Conservation (phyloP, 108 stramenopile genomes). For the Discostella pseudostelligera region DNA sequence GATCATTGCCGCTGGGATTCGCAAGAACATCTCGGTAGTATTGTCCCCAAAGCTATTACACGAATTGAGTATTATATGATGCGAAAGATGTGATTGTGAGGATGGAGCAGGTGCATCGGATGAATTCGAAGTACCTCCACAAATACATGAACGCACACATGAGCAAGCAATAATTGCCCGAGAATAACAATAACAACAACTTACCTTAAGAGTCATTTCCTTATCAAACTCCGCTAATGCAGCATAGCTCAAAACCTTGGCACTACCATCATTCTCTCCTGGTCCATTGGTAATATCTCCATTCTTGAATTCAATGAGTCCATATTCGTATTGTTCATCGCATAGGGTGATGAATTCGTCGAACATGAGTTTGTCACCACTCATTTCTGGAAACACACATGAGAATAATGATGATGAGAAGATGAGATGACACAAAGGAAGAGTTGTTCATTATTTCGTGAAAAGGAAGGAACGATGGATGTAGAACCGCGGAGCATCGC, state of each 20-base stretch:
- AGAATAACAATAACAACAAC: conserved; percentile 4
- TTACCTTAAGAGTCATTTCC: conserved; percentile 74
- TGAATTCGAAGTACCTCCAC: no score
- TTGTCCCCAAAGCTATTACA: conserved; percentile 72
- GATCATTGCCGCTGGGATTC: conserved; percentile 69
- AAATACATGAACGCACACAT: not conserved
- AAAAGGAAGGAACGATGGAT: not conserved
- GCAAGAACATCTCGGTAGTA: conserved; percentile 85
- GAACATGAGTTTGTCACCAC: conserved; percentile 66
- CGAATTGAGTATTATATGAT: conserved; percentile 2
- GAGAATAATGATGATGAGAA: not conserved
- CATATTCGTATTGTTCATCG: conserved; percentile 74
- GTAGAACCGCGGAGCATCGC: no score
- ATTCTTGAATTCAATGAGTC: conserved; percentile 81
- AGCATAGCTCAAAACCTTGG: conserved; percentile 80
- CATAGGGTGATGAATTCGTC: conserved; percentile 81
- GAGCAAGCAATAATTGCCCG: not conserved
- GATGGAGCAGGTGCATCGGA: no score
- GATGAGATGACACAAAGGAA: not conserved
- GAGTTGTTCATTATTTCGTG: no score
- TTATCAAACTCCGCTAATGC: conserved; percentile 79
- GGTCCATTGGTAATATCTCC: conserved; percentile 75
- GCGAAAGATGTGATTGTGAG: no score
- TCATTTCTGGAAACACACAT: conserved; percentile 59
- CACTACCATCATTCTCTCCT: conserved; percentile 87